A percentile compares a stretch with the other conserved stretches of the same genome.
phyloP scores from a whole-genome alignment of 352 stramenopile genomes.

The Pythium pyrilobum region DNA sequence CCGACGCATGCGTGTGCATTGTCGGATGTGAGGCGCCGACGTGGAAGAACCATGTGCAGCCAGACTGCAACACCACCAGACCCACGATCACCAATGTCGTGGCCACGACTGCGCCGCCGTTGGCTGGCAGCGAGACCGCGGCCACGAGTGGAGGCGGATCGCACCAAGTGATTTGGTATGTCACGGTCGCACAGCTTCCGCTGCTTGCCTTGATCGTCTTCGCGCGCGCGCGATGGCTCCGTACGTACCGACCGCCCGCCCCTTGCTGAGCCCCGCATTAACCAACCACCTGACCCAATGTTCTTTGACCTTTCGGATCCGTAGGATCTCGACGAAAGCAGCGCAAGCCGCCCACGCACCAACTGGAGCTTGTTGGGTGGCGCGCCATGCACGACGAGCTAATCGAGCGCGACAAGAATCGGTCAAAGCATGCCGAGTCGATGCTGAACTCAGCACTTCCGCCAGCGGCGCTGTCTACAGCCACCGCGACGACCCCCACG shows the following conservation, averaged over 20 bases:
- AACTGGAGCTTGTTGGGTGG: constrained; percentile 16
- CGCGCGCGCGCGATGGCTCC: constrained; percentile 2
- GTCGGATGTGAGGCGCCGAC: constrained; percentile 33
- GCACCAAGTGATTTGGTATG: constrained; percentile 6
- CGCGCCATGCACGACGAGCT: constrained; percentile 15
- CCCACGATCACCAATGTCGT: not conserved
- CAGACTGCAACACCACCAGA: constrained; percentile 1
- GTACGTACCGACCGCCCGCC: not conserved
- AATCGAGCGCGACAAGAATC: constrained; percentile 8
- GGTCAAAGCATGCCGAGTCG: constrained; percentile 4
- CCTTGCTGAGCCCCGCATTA: not conserved
- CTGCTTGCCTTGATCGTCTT: constrained; percentile 7
- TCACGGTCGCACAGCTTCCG: constrained; percentile 11
- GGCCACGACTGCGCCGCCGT: not conserved
- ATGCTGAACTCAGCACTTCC: constrained; percentile 16
- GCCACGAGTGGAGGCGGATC: not conserved
- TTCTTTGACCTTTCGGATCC: not conserved
- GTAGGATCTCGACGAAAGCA: not conserved
- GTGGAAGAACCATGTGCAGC: constrained; percentile 3
- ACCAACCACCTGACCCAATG: not conserved
- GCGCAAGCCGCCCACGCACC: not conserved
- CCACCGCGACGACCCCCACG: not conserved
- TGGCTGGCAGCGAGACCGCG: not conserved
- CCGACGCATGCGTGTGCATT: constrained; percentile 42
- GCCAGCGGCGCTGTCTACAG: not conserved